phyloP scores from a whole-genome alignment of 805 yeast species.

The Wickerhamiella cacticola region DNA sequence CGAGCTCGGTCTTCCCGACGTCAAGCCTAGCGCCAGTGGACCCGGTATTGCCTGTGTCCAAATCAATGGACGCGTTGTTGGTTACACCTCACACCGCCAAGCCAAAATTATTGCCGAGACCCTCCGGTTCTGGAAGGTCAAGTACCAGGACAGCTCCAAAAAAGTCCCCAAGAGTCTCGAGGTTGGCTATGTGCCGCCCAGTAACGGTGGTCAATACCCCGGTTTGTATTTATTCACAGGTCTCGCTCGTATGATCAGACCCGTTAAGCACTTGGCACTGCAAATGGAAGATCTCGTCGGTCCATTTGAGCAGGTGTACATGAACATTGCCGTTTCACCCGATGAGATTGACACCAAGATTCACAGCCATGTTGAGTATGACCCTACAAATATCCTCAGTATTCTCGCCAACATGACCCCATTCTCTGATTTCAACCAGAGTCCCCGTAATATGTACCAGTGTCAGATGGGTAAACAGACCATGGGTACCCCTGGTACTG shows the following conservation, averaged over 20 bases:
- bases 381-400: conserved; percentile 89
- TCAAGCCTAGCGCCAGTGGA: conserved; percentile 76
- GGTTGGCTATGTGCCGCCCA: conserved; percentile 94
- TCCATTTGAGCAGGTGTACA: conserved; percentile 95
- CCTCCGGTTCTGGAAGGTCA: conserved; percentile 79
- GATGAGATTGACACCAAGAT: conserved; percentile 69
- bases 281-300: conserved; percentile 80
- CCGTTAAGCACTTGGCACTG: conserved; percentile 80
- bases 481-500: conserved; percentile 99
- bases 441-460: conserved; percentile 99
- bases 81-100: conserved; percentile 87
- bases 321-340: conserved; percentile 92
- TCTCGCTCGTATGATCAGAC: conserved; percentile 89
- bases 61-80: conserved; percentile 81
- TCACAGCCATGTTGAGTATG: conserved; percentile 87
- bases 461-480: conserved; percentile 99
- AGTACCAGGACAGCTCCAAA: conserved; percentile 35
- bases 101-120: conserved; percentile 82
- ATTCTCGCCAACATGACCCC: conserved; percentile 96
- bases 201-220: conserved; percentile 91
- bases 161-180: conserved; percentile 80
- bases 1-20: conserved; percentile 63
- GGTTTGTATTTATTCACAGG: conserved; percentile 89
- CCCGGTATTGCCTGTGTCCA: conserved; percentile 83
- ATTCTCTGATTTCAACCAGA: conserved; percentile 95